phyloP scores from a whole-genome alignment of 345 rosid species.

The Lagerstroemia speciosa region DNA sequence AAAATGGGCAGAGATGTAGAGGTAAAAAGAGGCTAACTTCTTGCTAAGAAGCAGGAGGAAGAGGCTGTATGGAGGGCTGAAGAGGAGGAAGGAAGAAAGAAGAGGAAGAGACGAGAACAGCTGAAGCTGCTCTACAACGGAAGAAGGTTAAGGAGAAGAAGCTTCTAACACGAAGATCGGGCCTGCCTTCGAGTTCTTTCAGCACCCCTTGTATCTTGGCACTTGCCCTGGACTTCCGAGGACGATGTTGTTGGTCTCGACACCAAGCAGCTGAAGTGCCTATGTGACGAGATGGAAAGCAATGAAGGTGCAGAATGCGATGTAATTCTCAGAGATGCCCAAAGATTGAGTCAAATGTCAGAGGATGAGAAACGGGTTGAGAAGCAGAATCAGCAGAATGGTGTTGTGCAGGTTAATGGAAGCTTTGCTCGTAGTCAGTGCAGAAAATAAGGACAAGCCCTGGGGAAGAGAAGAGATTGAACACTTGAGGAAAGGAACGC shows the following conservation, averaged over 20 bases:
- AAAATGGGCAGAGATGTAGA: conserved; percentile 80
- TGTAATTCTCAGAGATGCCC: conserved; percentile 45
- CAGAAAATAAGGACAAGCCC: too few relatives aligned
- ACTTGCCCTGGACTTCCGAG: conserved; percentile 44
- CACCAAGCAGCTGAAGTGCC: conserved; percentile 47
- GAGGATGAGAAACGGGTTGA: conserved; percentile 36
- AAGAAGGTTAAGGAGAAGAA: conserved; percentile 89
- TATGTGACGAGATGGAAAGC: conserved; percentile 70
- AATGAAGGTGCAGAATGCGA: conserved; percentile 58
- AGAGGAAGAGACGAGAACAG: conserved; percentile 70
- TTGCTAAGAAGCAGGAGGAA: conserved; percentile 86
- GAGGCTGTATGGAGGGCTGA: conserved; percentile 76
- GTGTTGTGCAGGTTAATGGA: too few relatives aligned
- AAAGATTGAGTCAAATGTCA: conserved; percentile 22
- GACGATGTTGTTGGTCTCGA: conserved; percentile 77
- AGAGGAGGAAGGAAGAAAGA: conserved; percentile 67
- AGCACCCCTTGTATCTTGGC: conserved; percentile 43
- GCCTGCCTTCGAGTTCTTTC: conserved; percentile 76
- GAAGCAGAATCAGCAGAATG: conserved; percentile 47
- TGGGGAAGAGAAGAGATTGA: conserved; percentile 93
- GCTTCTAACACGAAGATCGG: conserved; percentile 78
- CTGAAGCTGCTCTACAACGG: conserved; percentile 73
- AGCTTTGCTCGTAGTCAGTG: too few relatives aligned
- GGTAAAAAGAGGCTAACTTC: conserved; percentile 70
- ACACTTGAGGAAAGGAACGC: conserved; percentile 79